Evolutionary conservation across 2,329 filamentous ascomycete genomes (phyloP).

Genomic region (Sporothrix dimorphospora): DNA sequence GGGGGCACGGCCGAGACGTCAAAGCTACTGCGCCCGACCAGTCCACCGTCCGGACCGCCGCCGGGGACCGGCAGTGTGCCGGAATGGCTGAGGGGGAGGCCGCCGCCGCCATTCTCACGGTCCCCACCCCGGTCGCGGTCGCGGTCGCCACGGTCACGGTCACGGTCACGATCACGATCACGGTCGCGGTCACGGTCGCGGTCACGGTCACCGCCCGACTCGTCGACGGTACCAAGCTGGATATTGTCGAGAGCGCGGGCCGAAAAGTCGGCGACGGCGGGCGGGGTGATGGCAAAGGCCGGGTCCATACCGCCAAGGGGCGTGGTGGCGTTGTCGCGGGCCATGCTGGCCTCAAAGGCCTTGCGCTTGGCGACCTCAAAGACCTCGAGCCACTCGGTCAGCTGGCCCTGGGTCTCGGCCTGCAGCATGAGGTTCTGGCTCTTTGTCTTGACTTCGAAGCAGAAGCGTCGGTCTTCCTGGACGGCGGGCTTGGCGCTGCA

Average conservation of each 20-base stretch:
- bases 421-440: slow-evolving; percentile 87
- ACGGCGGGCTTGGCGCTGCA: slow-evolving; percentile 91
- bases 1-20: slow-evolving; percentile 60
- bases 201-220: slow-evolving; percentile 31
- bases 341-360: slow-evolving; percentile 75
- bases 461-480: slow-evolving; percentile 91
- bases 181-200: not conserved
- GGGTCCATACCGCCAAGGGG: slow-evolving; percentile 59
- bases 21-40: slow-evolving; percentile 68
- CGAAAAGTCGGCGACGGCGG: slow-evolving; percentile 87
- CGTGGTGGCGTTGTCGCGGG: slow-evolving; percentile 49
- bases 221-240: slow-evolving; percentile 43
- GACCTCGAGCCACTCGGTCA: slow-evolving; percentile 92
- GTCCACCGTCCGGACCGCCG: slow-evolving; percentile 65
- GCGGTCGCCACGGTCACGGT: not conserved
- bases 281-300: slow-evolving; percentile 90
- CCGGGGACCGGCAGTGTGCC: slow-evolving; percentile 66
- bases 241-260: slow-evolving; percentile 63
- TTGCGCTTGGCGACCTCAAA: slow-evolving; percentile 94
- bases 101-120: not conserved
- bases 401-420: slow-evolving; percentile 85
- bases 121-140: not conserved
- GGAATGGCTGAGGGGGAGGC: slow-evolving; percentile 57
- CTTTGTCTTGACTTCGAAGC: slow-evolving; percentile 98
- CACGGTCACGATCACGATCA: slow-evolving; percentile 30